Conservation (phyloP, 306 rosid genomes). For the Quercus rubra region DNA sequence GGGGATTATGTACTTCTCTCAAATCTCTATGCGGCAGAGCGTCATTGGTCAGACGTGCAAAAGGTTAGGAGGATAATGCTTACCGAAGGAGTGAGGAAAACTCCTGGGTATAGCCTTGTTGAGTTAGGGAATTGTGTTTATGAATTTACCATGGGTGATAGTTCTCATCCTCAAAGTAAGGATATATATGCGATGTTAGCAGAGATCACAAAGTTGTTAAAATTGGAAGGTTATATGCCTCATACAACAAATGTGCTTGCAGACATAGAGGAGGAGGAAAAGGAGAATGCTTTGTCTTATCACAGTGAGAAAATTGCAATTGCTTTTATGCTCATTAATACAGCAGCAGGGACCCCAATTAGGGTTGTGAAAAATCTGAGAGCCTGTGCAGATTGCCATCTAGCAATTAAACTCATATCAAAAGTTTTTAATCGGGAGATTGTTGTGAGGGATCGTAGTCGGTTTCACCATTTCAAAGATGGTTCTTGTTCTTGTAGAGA, state of each 20-base stretch:
- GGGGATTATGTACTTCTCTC: conserved; percentile 64
- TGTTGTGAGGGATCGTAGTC: conserved; percentile 49
- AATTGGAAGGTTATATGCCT: conserved; percentile 56
- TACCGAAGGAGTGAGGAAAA: conserved; percentile 49
- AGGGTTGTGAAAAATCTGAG: conserved; percentile 55
- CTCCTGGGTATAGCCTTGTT: conserved; percentile 51
- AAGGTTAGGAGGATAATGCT: conserved; percentile 45
- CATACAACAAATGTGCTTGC: conserved; percentile 51
- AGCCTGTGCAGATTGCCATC: conserved; percentile 58
- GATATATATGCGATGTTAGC: conserved; percentile 42
- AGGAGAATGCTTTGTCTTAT: conserved; percentile 58
- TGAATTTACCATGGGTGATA: conserved; percentile 56
- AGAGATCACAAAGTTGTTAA: conserved; percentile 47
- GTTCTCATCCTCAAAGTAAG: conserved; percentile 49
- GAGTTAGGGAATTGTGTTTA: conserved; percentile 53
- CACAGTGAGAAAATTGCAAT: conserved; percentile 60
- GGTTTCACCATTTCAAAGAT: conserved; percentile 52
- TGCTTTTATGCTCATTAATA: conserved; percentile 55
- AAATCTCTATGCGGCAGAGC: conserved; percentile 52
- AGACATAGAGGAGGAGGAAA: conserved; percentile 64
- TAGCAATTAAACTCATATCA: conserved; percentile 59
- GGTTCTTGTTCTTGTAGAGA: conserved; percentile 59
- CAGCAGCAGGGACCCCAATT: conserved; percentile 48
- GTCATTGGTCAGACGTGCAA: conserved; percentile 52
- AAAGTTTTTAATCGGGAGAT: conserved; percentile 50